A percentile compares a stretch with the other conserved stretches of the same genome.
Conservation (phyloP, 2,329 filamentous ascomycete genomes). For the Nothopassalora personata region DNA sequence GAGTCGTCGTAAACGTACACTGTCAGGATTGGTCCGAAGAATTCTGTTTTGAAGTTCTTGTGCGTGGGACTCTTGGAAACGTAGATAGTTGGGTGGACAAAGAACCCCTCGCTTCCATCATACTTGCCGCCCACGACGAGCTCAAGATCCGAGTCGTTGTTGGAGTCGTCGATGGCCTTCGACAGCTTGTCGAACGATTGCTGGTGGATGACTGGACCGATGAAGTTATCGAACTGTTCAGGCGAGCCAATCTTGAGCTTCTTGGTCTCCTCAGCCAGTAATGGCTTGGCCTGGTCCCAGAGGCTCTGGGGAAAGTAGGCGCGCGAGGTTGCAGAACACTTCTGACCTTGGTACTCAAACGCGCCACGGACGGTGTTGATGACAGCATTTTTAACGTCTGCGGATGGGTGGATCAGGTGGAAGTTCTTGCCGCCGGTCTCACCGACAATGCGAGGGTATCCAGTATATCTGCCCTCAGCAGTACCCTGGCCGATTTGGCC, state of each 20-base stretch:
- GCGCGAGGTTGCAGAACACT: slow-evolving; percentile 80
- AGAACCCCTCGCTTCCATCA: slow-evolving; percentile 74
- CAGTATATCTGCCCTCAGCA: slow-evolving; percentile 72
- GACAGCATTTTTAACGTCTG: slow-evolving; percentile 72
- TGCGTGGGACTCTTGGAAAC: slow-evolving; percentile 67
- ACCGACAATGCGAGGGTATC: slow-evolving; percentile 83
- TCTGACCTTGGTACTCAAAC: slow-evolving; percentile 88
- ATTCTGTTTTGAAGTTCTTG: slow-evolving; percentile 68
- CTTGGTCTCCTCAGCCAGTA: slow-evolving; percentile 62
- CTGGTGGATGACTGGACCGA: slow-evolving; percentile 81
- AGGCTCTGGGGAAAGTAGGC: slow-evolving; percentile 71
- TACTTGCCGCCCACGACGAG: slow-evolving; percentile 71
- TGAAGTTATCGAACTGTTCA: slow-evolving; percentile 69
- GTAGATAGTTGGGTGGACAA: slow-evolving; percentile 79
- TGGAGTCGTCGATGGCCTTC: slow-evolving; percentile 72
- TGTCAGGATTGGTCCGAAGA: slow-evolving; percentile 74
- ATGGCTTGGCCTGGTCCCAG: slow-evolving; percentile 65
- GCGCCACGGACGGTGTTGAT: slow-evolving; percentile 79
- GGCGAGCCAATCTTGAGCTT: slow-evolving; percentile 67
- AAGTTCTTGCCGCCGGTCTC: slow-evolving; percentile 95
- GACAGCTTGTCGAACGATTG: slow-evolving; percentile 75
- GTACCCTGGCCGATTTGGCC: slow-evolving; percentile 78
- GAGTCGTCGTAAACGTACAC: slow-evolving; percentile 72
- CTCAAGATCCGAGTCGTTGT: slow-evolving; percentile 65
- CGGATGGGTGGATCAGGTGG: slow-evolving; percentile 72